Base-by-base conservation (phyloP, 768 basidiomycete genomes). In the Dioszegia crocea region DNA sequence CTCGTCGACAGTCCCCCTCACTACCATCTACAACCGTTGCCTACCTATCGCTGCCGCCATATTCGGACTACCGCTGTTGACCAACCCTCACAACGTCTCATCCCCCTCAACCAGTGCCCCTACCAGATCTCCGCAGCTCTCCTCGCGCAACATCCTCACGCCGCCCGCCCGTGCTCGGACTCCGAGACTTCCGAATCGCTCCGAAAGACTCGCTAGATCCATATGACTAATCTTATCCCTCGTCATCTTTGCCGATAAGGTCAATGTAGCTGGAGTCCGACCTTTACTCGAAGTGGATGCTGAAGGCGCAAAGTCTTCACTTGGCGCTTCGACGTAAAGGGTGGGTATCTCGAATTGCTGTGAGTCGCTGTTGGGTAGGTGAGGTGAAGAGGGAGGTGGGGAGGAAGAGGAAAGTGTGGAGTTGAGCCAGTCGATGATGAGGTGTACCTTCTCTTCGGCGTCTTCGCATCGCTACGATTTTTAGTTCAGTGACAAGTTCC, bases 61-160 rank as follows among this genome's bases (percentile, higher is more conserved):
- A n/a, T n/a, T n/a, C n/a, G n/a, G n/a, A n/a, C 33, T 33, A 14
- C 33, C 33, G 33, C 33, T 33, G 33, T 6, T 33, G 6, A 33
- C 33, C 14, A 14, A 14, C 33, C 10, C 52, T 40, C 38, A 39
- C 10, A 39, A 24, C 49, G 6, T 58, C 47, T 72, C 70, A 46
- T 67, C 67, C 26, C 59, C 67, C 3, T 30, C 63, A 17, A 47
- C 60, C 11, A 33, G 14, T 33, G 39, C 47, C 33, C 62, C 66
- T n/a, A 61, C 61, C 31, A 70, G 57, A 41, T 58, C 69, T 59
- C 67, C 66, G n/a, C 55, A 38, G 43, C 68, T 70, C 46, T 73
- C 71, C 31, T 73, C 68, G 30, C 66, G 68, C 39, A 73, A 54
- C 71, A 73, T 70, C 58, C 61, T 64, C 11, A 46, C 36, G 2